Conservation (phyloP, 352 stramenopile species). For the Pythium grandisporangium region DNA sequence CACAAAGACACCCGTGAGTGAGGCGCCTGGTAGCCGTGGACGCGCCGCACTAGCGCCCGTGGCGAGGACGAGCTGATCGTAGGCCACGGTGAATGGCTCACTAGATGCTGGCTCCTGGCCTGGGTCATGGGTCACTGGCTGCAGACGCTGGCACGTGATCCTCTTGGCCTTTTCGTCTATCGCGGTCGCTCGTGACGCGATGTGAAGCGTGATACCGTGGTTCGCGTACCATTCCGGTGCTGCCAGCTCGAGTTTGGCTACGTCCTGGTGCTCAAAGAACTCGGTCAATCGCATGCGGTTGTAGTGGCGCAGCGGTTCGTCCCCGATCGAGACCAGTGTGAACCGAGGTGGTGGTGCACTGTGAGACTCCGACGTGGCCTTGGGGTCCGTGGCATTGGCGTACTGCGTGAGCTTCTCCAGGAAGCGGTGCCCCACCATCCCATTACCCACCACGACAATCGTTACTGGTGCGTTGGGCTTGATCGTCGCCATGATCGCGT, state of each 20-base stretch:
- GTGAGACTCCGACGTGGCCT: no score
- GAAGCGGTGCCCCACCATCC: constrained; percentile 89
- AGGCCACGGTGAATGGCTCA: constrained; percentile 52
- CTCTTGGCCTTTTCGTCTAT: constrained; percentile 75
- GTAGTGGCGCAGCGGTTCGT: constrained; percentile 87
- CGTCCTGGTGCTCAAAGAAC: constrained; percentile 89
- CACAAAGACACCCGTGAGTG: constrained; percentile 87
- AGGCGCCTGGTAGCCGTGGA: constrained; percentile 69
- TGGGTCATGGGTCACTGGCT: no score
- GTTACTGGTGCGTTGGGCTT: no score
- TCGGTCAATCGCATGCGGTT: constrained; percentile 90
- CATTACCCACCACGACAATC: constrained; percentile 88
- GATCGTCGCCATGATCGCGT: constrained; percentile 4
- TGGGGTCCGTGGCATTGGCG: constrained; percentile 33
- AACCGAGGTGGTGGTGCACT: no score
- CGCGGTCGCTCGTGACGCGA: constrained; percentile 62
- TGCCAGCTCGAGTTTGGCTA: constrained; percentile 81
- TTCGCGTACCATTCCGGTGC: constrained; percentile 82
- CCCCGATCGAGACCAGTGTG: constrained; percentile 86
- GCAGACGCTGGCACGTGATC: constrained; percentile 49
- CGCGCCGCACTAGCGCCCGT: constrained; percentile 87
- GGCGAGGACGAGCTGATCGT: constrained; percentile 86
- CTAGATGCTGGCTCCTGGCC: constrained; percentile 22
- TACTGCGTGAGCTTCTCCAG: constrained; percentile 70
- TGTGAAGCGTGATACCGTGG: constrained; percentile 62